Evolutionary conservation across 2,329 filamentous ascomycete species (phyloP).

Genomic region (Cytospora mali): DNA sequence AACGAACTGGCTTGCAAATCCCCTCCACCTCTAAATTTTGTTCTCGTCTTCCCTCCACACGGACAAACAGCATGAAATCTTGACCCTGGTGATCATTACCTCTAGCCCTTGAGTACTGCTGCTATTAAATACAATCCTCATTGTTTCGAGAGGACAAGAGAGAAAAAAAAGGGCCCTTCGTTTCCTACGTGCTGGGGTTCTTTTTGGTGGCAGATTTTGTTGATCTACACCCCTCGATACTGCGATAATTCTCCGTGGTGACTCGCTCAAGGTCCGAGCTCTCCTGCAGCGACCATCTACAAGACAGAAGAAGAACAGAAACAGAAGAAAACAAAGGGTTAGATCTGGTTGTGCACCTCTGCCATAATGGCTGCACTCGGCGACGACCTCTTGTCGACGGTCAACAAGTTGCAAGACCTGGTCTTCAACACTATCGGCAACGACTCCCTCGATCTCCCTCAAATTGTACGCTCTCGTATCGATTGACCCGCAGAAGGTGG

Average conservation of each 20-base stretch:
- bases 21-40: conserved; percentile 24
- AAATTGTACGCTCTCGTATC: conserved; percentile 73
- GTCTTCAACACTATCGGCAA: conserved; percentile 99
- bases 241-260: conserved; percentile 8
- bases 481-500: conserved; percentile 25
- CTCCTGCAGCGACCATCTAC: conserved; percentile 7
- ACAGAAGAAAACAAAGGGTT: not conserved
- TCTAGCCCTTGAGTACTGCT: conserved; percentile 1
- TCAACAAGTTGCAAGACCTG: conserved; percentile 98
- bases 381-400: conserved; percentile 90
- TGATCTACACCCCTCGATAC: conserved; percentile 16
- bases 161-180: not conserved
- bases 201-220: conserved; percentile 26
- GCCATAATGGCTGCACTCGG: conserved; percentile 84
- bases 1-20: conserved; percentile 7
- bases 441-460: conserved; percentile 94
- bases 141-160: conserved; percentile 8
- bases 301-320: too few species aligned
- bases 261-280: not conserved
- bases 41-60: conserved; percentile 7
- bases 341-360: conserved; percentile 17
- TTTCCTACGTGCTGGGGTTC: conserved; percentile 9
- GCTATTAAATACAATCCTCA: conserved; percentile 4
- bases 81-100: conserved; percentile 9
- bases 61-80: conserved; percentile 21